Evolutionary conservation across 2,329 filamentous ascomycete genomes (phyloP).

Genomic region (Sclerotinia trifoliorum): DNA sequence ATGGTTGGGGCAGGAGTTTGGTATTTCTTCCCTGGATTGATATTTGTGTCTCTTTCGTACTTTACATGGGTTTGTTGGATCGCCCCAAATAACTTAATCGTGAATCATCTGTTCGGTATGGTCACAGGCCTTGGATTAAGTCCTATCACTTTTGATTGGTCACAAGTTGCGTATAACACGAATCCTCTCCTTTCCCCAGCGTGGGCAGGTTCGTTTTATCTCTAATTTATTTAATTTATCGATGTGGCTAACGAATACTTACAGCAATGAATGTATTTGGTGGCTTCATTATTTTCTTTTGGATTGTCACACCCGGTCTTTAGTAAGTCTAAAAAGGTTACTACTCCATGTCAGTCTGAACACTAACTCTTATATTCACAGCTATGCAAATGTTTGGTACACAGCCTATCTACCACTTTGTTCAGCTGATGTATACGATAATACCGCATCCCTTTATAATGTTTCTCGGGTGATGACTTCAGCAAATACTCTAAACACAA

Average conservation of each 20-base stretch:
- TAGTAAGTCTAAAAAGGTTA: slow-evolving; percentile 43
- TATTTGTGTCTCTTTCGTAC: slow-evolving; percentile 67
- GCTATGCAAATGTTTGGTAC: slow-evolving; percentile 63
- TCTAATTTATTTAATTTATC: neutral
- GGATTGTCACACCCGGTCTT: slow-evolving; percentile 55
- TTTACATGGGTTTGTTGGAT: slow-evolving; percentile 73
- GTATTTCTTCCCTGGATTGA: slow-evolving; percentile 56
- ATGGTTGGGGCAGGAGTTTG: slow-evolving; percentile 46
- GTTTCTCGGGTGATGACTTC: slow-evolving; percentile 60
- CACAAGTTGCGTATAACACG: slow-evolving; percentile 52
- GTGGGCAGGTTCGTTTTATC: slow-evolving; percentile 46
- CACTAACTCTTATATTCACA: neutral
- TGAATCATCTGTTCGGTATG: slow-evolving; percentile 72
- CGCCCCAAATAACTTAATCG: slow-evolving; percentile 61
- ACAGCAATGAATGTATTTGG: slow-evolving; percentile 69
- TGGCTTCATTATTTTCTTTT: slow-evolving; percentile 64
- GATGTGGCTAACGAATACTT: neutral
- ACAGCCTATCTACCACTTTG: slow-evolving; percentile 65
- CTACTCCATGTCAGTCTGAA: too few species aligned
- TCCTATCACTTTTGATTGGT: slow-evolving; percentile 69
- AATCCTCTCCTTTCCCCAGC: slow-evolving; percentile 55
- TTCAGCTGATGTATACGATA: slow-evolving; percentile 69
- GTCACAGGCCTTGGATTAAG: slow-evolving; percentile 41
- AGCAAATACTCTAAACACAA: slow-evolving; percentile 60
- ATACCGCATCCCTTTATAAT: slow-evolving; percentile 66